Percentiles rank a stretch among this genome's conserved stretches.
Evolutionary conservation across 495 filamentous ascomycete species (phyloP).

Genomic region (Lasiosphaeria hispida): DNA sequence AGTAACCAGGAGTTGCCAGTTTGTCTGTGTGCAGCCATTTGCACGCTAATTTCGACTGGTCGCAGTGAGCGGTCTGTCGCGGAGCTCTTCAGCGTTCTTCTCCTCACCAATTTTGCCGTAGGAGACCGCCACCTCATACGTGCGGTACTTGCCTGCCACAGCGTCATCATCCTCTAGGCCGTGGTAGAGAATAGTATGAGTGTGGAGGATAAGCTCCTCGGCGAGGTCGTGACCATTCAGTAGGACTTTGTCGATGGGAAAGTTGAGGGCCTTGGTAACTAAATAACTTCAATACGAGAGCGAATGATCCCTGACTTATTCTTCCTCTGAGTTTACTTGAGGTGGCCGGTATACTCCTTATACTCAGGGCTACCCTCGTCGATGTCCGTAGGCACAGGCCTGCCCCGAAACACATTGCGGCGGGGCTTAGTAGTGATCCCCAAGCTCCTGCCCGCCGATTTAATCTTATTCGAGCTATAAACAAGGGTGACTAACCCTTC

Average conservation of each 20-base stretch:
- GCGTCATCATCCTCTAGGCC: slow-evolving; percentile 19
- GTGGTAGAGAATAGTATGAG: slow-evolving; percentile 31
- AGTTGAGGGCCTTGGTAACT: slow-evolving; percentile 33
- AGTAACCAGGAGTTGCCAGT: no score
- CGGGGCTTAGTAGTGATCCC: slow-evolving; percentile 22
- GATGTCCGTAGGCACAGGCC: slow-evolving; percentile 11
- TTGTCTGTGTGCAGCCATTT: no score
- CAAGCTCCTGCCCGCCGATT: slow-evolving; percentile 22
- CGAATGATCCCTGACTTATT: slow-evolving; percentile 15
- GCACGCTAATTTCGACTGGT: no score
- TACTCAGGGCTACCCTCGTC: slow-evolving; percentile 20
- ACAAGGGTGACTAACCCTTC: slow-evolving; percentile 15
- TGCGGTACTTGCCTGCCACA: slow-evolving; percentile 20
- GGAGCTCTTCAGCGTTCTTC: no score
- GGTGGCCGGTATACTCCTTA: slow-evolving; percentile 7
- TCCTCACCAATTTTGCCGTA: slow-evolving; percentile 21
- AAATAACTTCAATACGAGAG: slow-evolving; percentile 32
- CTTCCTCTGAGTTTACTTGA: not conserved
- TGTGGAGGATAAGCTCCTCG: slow-evolving; percentile 33
- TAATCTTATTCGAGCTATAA: slow-evolving; percentile 32
- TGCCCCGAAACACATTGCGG: slow-evolving; percentile 13
- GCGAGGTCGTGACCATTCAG: slow-evolving; percentile 17
- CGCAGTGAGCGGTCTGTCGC: no score
- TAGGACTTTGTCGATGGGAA: slow-evolving; percentile 27
- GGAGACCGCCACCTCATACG: slow-evolving; percentile 22